A percentile compares a stretch with the other conserved stretches of the same genome.
Conservation (phyloP, 2,329 filamentous ascomycete genomes). For the Cladophialophora carrionii region DNA sequence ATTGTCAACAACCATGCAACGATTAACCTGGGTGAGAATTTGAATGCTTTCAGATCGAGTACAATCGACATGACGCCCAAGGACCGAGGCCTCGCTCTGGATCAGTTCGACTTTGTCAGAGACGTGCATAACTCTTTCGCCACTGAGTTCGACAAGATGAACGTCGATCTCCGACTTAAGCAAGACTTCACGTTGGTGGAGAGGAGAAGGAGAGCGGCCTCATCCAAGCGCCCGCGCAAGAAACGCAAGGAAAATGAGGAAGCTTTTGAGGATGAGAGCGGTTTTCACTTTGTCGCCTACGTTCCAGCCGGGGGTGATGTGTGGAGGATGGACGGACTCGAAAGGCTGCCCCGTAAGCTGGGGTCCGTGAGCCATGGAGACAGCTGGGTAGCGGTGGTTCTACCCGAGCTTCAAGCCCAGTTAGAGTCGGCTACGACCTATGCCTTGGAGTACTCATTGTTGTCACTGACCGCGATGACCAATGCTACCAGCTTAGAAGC, state of each 20-base stretch:
- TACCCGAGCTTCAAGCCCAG: slow-evolving; percentile 28
- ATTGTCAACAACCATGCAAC: slow-evolving; percentile 82
- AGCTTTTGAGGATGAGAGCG: slow-evolving; percentile 60
- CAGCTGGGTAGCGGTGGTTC: slow-evolving; percentile 31
- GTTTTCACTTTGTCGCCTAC: slow-evolving; percentile 88
- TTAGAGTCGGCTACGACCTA: slow-evolving; percentile 21
- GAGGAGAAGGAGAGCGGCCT: slow-evolving; percentile 44
- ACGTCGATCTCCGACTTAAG: slow-evolving; percentile 49
- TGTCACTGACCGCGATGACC: slow-evolving; percentile 27
- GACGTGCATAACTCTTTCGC: slow-evolving; percentile 87
- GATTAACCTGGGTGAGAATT: slow-evolving; percentile 69
- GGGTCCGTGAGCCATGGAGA: slow-evolving; percentile 45
- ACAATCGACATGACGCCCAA: slow-evolving; percentile 71
- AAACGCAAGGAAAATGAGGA: slow-evolving; percentile 50
- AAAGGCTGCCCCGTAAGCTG: slow-evolving; percentile 68
- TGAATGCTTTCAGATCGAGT: slow-evolving; percentile 72
- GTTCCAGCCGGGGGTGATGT: slow-evolving; percentile 73
- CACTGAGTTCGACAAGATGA: slow-evolving; percentile 50
- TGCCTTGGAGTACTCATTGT: slow-evolving; percentile 31
- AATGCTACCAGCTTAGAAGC: slow-evolving; percentile 22
- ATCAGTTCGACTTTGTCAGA: slow-evolving; percentile 75
- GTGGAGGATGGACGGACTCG: slow-evolving; percentile 88
- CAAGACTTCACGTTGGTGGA: slow-evolving; percentile 52
- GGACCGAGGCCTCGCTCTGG: slow-evolving; percentile 74
- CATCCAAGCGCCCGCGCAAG: slow-evolving; percentile 35